Conservation (phyloP, 2,329 filamentous ascomycete genomes). For the Trichoderma citrinoviride region DNA sequence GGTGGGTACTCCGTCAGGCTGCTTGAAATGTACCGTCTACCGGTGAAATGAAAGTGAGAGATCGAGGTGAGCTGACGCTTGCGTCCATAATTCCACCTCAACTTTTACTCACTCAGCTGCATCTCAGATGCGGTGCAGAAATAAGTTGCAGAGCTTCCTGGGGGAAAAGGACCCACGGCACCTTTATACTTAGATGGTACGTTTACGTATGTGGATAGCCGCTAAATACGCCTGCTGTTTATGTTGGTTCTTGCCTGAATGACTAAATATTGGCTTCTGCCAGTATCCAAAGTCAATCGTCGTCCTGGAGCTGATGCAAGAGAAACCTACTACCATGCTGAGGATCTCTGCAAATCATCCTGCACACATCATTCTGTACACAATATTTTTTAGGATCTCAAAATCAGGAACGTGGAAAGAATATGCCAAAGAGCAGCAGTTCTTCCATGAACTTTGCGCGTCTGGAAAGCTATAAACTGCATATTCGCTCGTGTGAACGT, state of each 20-base stretch:
- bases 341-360: not conserved
- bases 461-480: too few relatives aligned
- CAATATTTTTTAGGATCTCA: too few relatives aligned
- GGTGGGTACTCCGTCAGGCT: not conserved
- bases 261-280: not conserved
- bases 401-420: too few relatives aligned
- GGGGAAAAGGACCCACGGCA: not conserved
- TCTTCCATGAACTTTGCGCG: too few relatives aligned
- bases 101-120: not conserved
- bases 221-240: not conserved
- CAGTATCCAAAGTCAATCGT: not conserved
- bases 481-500: too few relatives aligned
- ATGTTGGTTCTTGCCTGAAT: not conserved
- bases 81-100: constrained; percentile 1
- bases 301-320: not conserved
- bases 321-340: not conserved
- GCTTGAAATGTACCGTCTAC: not conserved
- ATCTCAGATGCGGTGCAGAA: not conserved
- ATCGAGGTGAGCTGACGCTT: not conserved
- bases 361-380: too few relatives aligned
- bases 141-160: not conserved
- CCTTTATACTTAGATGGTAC: constrained; percentile 4
- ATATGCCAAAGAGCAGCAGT: too few relatives aligned
- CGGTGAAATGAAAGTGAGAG: not conserved
- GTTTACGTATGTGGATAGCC: not conserved